Base-by-base conservation (phyloP, 805 yeast species). In the Wickerhamomyces xylosicus region DNA sequence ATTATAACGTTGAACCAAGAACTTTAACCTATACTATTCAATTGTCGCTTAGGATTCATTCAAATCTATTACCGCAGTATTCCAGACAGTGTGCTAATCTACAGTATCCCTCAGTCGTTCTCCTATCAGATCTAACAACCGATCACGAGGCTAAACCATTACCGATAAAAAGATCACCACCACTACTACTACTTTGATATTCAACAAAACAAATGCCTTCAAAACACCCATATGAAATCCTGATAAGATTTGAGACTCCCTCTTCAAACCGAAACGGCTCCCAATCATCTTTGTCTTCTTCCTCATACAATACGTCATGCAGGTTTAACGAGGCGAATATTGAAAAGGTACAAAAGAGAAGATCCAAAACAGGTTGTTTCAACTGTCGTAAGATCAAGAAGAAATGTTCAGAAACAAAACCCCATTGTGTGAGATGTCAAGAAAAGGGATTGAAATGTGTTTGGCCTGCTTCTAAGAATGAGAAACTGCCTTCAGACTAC, bases 361-460 rank as follows among this genome's bases (percentile, higher is more conserved):
- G 53, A 32, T 41, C 53, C 11, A 36, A 41, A 37, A 37, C 35
- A 3, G 53, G 53, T 0, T 49, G 53, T 20, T 49, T 49, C 39
- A 49, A 49, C 28, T 49, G 53, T 42, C 66, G 83, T 33, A 71
- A 70, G 50, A 65, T 82, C 48, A 77, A 77, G 62, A 68, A 77
- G 63, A 77, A 77, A 62, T 77, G 84, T 55, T 79, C 74, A 46
- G 79, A 74, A 47, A 57, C 52, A 17, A 66, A 56, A 38, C 69
- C 71, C 7, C 47, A 48, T 41, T 64, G 71, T 42, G 56, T 61
- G 9, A 65, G 64, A 35, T 72, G 79, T 47, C 37, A 51, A 10
- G 43, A 54, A 7, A 66, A 67, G 44, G 41, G 50, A 16, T 41
- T 53, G 47, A 54, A 33, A 39, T 64, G 48, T 39, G 41, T 43